Percentiles rank a stretch among this genome's conserved stretches.
Conservation (phyloP, 345 rosid species). For the Populus nigra region DNA sequence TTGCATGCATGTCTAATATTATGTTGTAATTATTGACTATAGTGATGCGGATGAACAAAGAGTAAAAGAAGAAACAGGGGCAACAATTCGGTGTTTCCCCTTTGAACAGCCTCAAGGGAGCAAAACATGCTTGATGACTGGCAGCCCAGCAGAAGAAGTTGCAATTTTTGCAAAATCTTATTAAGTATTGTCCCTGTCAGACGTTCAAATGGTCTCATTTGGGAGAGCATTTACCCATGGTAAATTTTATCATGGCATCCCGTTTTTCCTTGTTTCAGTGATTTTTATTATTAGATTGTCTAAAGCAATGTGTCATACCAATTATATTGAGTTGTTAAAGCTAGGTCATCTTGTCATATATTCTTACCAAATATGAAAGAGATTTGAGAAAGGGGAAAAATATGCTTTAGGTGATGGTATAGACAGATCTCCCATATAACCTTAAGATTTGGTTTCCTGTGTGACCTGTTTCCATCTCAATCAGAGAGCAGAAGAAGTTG, state of each 20-base stretch:
- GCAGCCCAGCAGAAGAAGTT: constrained; percentile 73
- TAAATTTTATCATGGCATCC: not conserved
- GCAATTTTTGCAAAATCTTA: constrained; percentile 91
- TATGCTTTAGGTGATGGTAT: not conserved
- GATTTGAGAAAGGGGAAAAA: not conserved
- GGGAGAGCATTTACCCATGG: not conserved
- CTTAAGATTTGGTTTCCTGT: not conserved
- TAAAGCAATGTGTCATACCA: not conserved
- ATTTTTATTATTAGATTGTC: not conserved
- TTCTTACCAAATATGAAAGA: not conserved
- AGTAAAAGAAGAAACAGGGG: constrained; percentile 96
- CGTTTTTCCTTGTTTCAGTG: not conserved
- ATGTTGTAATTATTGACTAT: constrained; percentile 10
- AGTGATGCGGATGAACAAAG: constrained; percentile 72
- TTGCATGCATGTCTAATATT: not conserved
- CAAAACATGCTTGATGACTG: constrained; percentile 82
- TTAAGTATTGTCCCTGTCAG: constrained; percentile 9
- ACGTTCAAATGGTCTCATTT: not conserved
- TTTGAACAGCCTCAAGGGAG: constrained; percentile 65
- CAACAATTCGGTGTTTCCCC: constrained; percentile 87
- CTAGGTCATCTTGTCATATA: not conserved
- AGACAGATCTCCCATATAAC: not conserved
- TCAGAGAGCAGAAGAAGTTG: not conserved
- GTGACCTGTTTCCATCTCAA: not conserved
- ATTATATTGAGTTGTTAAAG: not conserved